These are phyloP conservation scores for Beta lomatogona DNA, from an alignment of 179 eudicot species.

Conservation along the genomic window DNA sequence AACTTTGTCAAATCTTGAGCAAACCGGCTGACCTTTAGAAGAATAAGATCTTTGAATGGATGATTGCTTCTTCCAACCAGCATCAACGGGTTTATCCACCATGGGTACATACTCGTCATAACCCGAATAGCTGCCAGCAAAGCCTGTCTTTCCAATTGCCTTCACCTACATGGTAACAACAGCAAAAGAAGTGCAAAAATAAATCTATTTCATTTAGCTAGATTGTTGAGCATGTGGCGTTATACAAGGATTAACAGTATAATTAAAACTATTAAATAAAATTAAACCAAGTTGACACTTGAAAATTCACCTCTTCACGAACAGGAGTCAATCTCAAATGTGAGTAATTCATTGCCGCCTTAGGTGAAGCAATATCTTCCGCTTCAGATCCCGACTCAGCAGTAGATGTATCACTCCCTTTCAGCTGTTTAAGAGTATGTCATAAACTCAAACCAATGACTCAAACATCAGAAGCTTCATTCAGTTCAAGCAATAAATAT, in stretches of 20 bases:
- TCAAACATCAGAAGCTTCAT: constrained; percentile 1
- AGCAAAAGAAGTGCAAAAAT: not conserved
- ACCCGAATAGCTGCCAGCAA: constrained; percentile 55
- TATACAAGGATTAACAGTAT: not conserved
- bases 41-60: constrained; percentile 47
- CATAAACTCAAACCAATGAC: constrained; percentile 3
- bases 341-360: constrained; percentile 67
- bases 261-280: not conserved
- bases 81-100: constrained; percentile 96
- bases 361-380: constrained; percentile 90
- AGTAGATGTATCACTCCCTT: constrained; percentile 89
- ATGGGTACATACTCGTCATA: constrained; percentile 94
- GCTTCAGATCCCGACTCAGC: constrained; percentile 99
- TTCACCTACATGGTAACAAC: constrained; percentile 54
- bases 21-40: constrained; percentile 52
- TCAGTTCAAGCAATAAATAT: not conserved
- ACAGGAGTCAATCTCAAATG: constrained; percentile 92
- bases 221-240: not conserved
- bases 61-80: constrained; percentile 73
- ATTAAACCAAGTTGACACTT: not conserved
- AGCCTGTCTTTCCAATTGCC: constrained; percentile 57
- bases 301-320: constrained; percentile 80
- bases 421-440: constrained; percentile 53
- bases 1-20: not conserved
- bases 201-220: not conserved